Evolutionary conservation across 257 asterid genomes (phyloP), one percentile per base, ranked within the genome.

Genomic region (Eustoma russellianum): DNA sequence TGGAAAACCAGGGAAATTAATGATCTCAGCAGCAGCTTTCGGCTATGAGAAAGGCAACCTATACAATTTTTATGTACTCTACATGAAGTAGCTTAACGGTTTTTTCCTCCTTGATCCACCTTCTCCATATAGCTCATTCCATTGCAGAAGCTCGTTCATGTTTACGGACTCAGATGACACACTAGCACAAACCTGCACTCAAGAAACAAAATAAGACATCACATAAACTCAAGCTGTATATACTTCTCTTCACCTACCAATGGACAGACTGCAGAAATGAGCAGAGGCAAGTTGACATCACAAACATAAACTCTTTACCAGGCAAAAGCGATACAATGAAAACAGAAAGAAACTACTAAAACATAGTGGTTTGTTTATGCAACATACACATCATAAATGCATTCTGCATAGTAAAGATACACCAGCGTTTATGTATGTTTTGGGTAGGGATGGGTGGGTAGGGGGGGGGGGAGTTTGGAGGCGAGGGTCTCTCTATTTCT

Each of bases 101-200:
- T 53, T 71, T 66, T 78, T 78, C 70, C 64, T 70, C 62, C 78
- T 68, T 11, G 84, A 78, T 30, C 84, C 78, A 28, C 81, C 81
- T 66, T 78, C 84, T 41, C 79, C 85, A 40, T 78, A 74, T 28
- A 74, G 71, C 53, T 74, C 81, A 49, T 78, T 74, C 84, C 84
- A 78, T 13, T 78, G 81, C 50, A 65, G 70, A 17, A 78, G 79
- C 63, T 74, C 84, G 8, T 63, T 78, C 84, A 78, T 78, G 46
- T 78, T 78, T 50, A 60, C 62, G 5, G 81, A 74, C 73, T 78
- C 84, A 17, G 81, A 74, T 11, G 84, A 74, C 41, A 78, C 77
- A 64, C 84, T 78, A 14, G 81, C 84, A 38, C 84, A 78, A 14
- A 78, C 81, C 84, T 78, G 62, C 55, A 69, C 18, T 55, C 30